A percentile compares a stretch with the other conserved stretches of the same genome.
Conservation (phyloP, 2,329 filamentous ascomycete genomes). For the Leptographium wingfieldii region DNA sequence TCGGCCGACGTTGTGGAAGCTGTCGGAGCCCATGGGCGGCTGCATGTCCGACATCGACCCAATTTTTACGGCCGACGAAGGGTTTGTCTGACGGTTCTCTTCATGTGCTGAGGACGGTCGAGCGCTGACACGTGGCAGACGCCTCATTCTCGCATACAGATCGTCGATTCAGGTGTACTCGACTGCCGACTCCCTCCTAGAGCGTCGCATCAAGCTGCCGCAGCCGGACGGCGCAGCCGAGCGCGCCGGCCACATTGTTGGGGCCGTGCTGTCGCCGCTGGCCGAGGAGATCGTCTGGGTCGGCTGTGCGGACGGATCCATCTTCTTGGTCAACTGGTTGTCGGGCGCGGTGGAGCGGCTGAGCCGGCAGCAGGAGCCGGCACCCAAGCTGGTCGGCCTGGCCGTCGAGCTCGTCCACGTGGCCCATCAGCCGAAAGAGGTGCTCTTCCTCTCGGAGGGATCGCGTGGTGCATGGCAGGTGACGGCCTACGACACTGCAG, state of each 20-base stretch:
- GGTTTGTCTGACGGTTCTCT: conserved; percentile 27
- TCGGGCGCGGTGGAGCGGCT: conserved; percentile 29
- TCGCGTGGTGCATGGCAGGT: conserved; percentile 26
- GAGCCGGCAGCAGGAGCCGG: conserved; percentile 21
- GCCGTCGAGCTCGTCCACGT: conserved; percentile 26
- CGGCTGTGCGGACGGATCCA: conserved; percentile 41
- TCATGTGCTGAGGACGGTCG: neutral
- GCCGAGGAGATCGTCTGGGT: conserved; percentile 43
- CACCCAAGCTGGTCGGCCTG: conserved; percentile 29
- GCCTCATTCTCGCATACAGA: conserved; percentile 63
- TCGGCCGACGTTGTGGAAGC: conserved; percentile 33
- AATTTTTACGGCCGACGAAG: conserved; percentile 47
- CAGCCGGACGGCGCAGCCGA: neutral
- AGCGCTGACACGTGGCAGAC: conserved; percentile 23
- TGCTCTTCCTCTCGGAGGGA: conserved; percentile 34
- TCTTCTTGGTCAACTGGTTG: conserved; percentile 49
- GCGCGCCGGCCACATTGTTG: conserved; percentile 21
- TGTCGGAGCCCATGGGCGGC: conserved; percentile 53
- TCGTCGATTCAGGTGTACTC: conserved; percentile 72
- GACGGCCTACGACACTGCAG: conserved; percentile 26
- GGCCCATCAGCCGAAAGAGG: conserved; percentile 25
- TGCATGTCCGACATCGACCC: conserved; percentile 53
- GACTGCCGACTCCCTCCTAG: conserved; percentile 65
- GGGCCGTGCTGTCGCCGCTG: conserved; percentile 27
- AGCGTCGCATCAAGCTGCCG: conserved; percentile 53